A percentile compares a stretch with the other conserved stretches of the same genome.
Conservation (phyloP, 2,329 filamentous ascomycete genomes). For the Apiospora pterosperma region DNA sequence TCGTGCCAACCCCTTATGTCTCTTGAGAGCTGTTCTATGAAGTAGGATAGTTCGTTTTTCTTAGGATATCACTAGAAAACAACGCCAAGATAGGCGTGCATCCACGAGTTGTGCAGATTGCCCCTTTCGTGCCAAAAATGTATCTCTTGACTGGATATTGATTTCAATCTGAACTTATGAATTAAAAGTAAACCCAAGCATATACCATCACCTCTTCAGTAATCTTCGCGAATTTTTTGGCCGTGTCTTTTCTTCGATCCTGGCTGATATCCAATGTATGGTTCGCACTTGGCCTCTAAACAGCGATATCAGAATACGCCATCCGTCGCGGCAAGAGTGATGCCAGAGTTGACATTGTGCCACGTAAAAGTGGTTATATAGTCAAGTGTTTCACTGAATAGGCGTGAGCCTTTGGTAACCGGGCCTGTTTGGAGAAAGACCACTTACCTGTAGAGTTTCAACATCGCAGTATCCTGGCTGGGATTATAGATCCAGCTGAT, state of each 20-base stretch:
- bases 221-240: too few species aligned
- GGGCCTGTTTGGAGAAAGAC: neutral
- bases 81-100: too few species aligned
- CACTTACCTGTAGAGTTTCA: neutral
- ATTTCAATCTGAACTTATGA: too few species aligned
- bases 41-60: too few species aligned
- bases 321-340: neutral
- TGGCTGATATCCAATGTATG: neutral
- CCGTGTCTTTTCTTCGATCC: neutral
- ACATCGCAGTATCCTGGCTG: neutral
- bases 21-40: neutral
- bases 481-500: neutral
- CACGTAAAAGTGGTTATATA: neutral
- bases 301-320: neutral
- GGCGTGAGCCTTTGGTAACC: neutral
- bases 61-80: too few species aligned
- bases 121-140: too few species aligned
- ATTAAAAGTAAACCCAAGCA: neutral
- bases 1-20: neutral
- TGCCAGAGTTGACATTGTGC: neutral
- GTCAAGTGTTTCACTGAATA: too few species aligned
- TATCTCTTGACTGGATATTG: too few species aligned
- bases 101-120: neutral
- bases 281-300: neutral
- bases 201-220: neutral